Conservation (phyloP, 192 early-diverging fungal species). For the Neocallimastix lanati region DNA sequence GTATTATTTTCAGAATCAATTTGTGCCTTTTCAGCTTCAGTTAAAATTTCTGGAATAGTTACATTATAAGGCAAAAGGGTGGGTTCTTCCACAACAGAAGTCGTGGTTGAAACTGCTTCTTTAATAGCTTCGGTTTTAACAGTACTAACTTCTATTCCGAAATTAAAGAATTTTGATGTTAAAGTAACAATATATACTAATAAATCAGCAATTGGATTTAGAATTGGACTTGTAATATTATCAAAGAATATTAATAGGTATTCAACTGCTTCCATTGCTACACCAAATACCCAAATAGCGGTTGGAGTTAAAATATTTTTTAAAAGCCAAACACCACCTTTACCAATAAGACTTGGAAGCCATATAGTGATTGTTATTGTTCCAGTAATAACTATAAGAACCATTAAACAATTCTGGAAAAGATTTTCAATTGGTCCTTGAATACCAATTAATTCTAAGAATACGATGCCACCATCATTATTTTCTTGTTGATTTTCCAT, state of each 20-base stretch:
- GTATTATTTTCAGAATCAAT: conserved; percentile 4
- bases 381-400: conserved; percentile 48
- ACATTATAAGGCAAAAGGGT: not conserved
- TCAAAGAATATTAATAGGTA: conserved; percentile 18
- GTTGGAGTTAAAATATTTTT: conserved; percentile 26
- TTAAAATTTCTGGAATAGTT: too few relatives aligned
- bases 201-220: conserved; percentile 1
- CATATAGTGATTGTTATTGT: conserved; percentile 20
- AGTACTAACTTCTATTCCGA: not conserved
- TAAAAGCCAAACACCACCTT: conserved; percentile 54
- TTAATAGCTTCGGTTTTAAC: not conserved
- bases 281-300: conserved; percentile 31
- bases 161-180: not conserved
- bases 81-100: not conserved
- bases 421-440: conserved; percentile 64
- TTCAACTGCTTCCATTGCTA: conserved; percentile 55
- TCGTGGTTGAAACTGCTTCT: not conserved
- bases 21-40: conserved; percentile 7
- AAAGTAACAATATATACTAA: conserved; percentile 4
- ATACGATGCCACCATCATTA: conserved; percentile 8
- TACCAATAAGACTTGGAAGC: not conserved
- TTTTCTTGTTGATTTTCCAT: not conserved
- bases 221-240: not conserved
- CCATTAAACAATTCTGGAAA: conserved; percentile 62
- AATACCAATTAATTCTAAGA: conserved; percentile 77